Percentiles rank a stretch among this genome's conserved stretches.
These are phyloP conservation scores for Blastomyces parvus DNA, from an alignment of 2,329 filamentous ascomycete species.

Conservation along the genomic window DNA sequence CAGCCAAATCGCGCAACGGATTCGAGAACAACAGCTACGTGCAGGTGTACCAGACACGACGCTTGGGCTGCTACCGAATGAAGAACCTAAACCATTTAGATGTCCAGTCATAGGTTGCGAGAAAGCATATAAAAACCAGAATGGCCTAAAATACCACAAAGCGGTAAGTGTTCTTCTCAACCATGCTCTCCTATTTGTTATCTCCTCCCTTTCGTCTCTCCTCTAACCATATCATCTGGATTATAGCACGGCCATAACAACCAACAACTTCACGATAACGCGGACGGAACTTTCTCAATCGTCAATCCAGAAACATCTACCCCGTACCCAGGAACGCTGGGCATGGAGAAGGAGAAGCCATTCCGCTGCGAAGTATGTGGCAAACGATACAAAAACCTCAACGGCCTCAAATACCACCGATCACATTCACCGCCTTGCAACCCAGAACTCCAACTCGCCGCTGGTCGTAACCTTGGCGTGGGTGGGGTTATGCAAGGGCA, in stretches of 20 bases:
- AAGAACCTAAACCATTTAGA: conserved; percentile 95
- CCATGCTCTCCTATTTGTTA: conserved; percentile 20
- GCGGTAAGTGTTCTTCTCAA: conserved; percentile 39
- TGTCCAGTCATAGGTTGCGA: conserved; percentile 97
- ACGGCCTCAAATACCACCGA: conserved; percentile 92
- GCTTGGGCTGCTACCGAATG: conserved; percentile 47
- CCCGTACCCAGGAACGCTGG: conserved; percentile 88
- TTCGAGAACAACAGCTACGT: conserved; percentile 55
- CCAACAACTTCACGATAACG: conserved; percentile 92
- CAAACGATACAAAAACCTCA: conserved; percentile 98
- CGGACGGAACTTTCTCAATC: conserved; percentile 94
- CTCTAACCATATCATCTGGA: background rate
- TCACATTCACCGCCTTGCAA: conserved; percentile 83
- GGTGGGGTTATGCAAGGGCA: conserved; percentile 39
- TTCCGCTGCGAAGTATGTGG: conserved; percentile 95
- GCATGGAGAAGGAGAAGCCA: conserved; percentile 99
- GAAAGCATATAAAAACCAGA: conserved; percentile 99
- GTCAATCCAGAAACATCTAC: conserved; percentile 91
- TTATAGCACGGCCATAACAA: conserved; percentile 80
- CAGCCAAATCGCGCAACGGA: conserved; percentile 60
- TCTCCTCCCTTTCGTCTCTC: conserved; percentile 5
- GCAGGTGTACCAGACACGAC: conserved; percentile 45
- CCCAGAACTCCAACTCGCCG: conserved; percentile 60
- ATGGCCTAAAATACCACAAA: conserved; percentile 87
- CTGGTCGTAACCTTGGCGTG: conserved; percentile 32